Base-by-base conservation (phyloP, 78 protist genomes). In the Dictyostelium brefeldianum region DNA sequence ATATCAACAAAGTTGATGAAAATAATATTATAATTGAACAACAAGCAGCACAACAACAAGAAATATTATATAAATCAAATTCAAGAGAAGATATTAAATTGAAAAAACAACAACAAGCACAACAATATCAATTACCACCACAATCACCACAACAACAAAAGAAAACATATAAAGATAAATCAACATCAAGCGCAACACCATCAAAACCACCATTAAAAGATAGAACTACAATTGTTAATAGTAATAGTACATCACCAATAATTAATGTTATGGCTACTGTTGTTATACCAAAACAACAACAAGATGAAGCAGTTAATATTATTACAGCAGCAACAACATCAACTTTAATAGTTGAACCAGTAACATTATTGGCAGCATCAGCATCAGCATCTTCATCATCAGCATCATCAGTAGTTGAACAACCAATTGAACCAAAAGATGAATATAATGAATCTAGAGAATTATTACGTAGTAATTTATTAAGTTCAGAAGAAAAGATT, bases 121-220 rank as follows among this genome's bases (percentile, higher is more conserved):
- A 65, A 57, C 65, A 57, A 57, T 27, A 57, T 20, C n/a, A 57
- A n/a, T 6, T 3, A 22, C 4, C 17, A 5, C 69, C 17, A 22
- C 69, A 59, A 59, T 27, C 17, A 62, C 70, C 15, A 62, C 27
- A 67, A 31, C 41, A 29, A 67, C 47, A 67, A 31, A 67, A 67
- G 48, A 67, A 31, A 67, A 14, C 29, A 31, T 31, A 25, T 17
- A 67, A 31, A 18, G 31, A 67, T 67, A 43, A 67, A 14, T 25
- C 17, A 62, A 62, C 27, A 11, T 62, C 48, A 5, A 67, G 25
- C n/a, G 18, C 73, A 27, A 64, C 46, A 9, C 20, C 75, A 29
- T 67, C 75, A 15, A 67, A 67, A 17, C 75, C 75, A 20, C 75
- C 75, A 67, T 67, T 67, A 31, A 67, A 36, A 25, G 48, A 67